Conservation (phyloP, 2,329 filamentous ascomycete species). For the Paramyrothecium sp. region DNA sequence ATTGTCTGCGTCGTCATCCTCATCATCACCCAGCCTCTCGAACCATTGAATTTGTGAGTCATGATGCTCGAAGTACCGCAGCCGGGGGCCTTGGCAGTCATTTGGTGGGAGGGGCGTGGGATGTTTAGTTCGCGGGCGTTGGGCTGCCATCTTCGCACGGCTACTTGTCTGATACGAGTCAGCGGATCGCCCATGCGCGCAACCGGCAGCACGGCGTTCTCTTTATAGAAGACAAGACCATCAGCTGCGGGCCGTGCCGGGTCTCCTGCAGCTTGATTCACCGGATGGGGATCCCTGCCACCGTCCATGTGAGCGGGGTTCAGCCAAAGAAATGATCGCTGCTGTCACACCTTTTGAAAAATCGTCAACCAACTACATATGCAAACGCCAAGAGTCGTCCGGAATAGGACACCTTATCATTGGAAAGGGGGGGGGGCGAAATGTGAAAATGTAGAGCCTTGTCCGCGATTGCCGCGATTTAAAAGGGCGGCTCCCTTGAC, state of each 20-base stretch:
- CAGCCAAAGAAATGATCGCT: not conserved
- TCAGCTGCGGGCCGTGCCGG: not conserved
- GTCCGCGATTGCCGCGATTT: too few species aligned
- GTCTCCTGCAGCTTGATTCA: not conserved
- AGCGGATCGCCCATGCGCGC: not conserved
- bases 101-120: conserved; percentile 8
- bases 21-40: conserved; percentile 10
- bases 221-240: conserved; percentile 3
- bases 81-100: conserved; percentile 13
- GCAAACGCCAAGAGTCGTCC: too few species aligned
- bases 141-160: too few species aligned
- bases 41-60: conserved; percentile 15
- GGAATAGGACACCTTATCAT: too few species aligned
- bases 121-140: too few species aligned
- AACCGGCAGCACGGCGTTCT: not conserved
- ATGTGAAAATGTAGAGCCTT: too few species aligned
- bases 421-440: too few species aligned
- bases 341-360: not conserved
- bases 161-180: too few species aligned
- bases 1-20: conserved; percentile 3
- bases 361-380: not conserved
- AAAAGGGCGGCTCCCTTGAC: not conserved
- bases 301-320: not conserved
- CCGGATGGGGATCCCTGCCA: not conserved
- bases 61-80: conserved; percentile 11